Evolutionary conservation across 306 rosid genomes (phyloP), one percentile per base, ranked within the genome.

Genomic region (Crataegus laevigata): DNA sequence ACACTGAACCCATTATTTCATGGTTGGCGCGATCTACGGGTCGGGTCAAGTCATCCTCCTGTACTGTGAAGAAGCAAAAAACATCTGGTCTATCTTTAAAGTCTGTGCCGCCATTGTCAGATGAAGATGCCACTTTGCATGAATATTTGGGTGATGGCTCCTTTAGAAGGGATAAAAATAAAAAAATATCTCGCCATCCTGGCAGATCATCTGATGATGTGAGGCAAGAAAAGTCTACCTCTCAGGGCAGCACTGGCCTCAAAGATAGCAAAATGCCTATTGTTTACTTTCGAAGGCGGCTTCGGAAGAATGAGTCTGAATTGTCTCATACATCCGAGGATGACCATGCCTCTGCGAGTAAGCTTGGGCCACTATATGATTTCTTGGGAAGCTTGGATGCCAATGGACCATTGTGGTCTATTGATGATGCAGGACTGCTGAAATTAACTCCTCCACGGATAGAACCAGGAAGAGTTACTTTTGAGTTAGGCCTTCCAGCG

Each of bases 1-100:
- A 94, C 74, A 87, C 99, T 0, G 96, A 92, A 82, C 99, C 99
- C 68, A 96, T 96, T 77, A 92, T 89, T 77, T 88, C 99, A 54
- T 96, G 99, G 99, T 75, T 96, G 88, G 82, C 87, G 22, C 87
- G 91, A 78, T 84, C 98, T 65, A 85, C 91, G 55, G 74, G 73
- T 71, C 87, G 92, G 79, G 72, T 69, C 69, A 92, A 88, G 82
- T 83, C 96, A 71, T 75, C 91, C 26, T 84, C 84, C 45, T 74
- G 75, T 80, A 84, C 86, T 51, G 64, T 75, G 55, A 96, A 96
- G 84, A 90, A 87, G 75, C 98, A 90, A 74, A 96, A 90, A 80
- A 76, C 84, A 47, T 82, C 90, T 66, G 82, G 74, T 78, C 52
- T 75, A 67, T 66, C 80, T 77, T 75, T 60, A 52, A 88, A 78